Evolutionary conservation across 495 filamentous ascomycete genomes (phyloP).

Genomic region (Tuber calosporum): DNA sequence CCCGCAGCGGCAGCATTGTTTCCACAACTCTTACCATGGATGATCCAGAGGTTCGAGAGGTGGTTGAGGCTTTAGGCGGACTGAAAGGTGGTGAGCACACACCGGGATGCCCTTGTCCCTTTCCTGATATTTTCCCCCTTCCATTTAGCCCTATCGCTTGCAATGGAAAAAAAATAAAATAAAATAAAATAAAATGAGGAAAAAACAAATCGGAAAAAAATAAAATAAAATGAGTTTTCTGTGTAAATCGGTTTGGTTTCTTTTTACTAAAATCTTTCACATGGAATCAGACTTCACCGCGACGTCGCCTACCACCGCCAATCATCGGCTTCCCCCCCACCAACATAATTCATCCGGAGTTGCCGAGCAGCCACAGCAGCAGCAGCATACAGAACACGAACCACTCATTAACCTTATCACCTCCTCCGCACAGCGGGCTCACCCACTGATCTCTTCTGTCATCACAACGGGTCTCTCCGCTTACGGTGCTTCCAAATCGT

Average conservation of each 20-base stretch:
- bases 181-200: no score
- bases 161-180: not conserved
- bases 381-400: slow-evolving; percentile 51
- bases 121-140: slow-evolving; percentile 17
- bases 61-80: slow-evolving; percentile 78
- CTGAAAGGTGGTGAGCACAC: slow-evolving; percentile 65
- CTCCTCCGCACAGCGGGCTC: slow-evolving; percentile 43
- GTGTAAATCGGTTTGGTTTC: slow-evolving; percentile 21
- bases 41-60: slow-evolving; percentile 70
- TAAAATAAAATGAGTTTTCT: not conserved
- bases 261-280: slow-evolving; percentile 9
- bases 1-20: slow-evolving; percentile 48
- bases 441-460: slow-evolving; percentile 60
- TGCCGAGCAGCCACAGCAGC: slow-evolving; percentile 7
- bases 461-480: slow-evolving; percentile 74
- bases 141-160: slow-evolving; percentile 26
- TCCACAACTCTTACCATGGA: slow-evolving; percentile 58
- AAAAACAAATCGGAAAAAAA: not conserved
- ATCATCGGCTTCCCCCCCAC: slow-evolving; percentile 10
- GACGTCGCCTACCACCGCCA: slow-evolving; percentile 18
- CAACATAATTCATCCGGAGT: slow-evolving; percentile 11
- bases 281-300: slow-evolving; percentile 29
- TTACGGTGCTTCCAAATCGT: slow-evolving; percentile 76
- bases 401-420: slow-evolving; percentile 48
- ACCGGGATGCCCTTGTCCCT: slow-evolving; percentile 9